phyloP scores from a whole-genome alignment of 2,329 filamentous ascomycete genomes.

The Dactylellina haptotyla region DNA sequence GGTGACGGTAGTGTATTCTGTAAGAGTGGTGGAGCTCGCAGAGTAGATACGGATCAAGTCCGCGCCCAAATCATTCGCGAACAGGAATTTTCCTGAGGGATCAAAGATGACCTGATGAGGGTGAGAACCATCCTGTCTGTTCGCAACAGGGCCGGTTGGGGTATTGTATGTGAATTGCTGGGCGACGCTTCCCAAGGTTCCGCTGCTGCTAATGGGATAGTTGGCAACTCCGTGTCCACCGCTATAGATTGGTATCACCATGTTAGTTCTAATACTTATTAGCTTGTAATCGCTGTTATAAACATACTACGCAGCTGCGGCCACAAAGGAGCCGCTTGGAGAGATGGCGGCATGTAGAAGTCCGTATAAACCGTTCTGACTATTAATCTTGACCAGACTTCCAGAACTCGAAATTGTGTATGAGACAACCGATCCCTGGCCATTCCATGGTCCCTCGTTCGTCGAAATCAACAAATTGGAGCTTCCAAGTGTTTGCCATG shows the following conservation, averaged over 20 bases:
- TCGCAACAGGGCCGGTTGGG: constrained; percentile 14
- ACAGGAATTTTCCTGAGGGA: constrained; percentile 70
- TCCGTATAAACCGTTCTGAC: constrained; percentile 30
- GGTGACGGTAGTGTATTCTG: constrained; percentile 64
- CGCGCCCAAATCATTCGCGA: constrained; percentile 74
- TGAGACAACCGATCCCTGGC: constrained; percentile 38
- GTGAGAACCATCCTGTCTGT: constrained; percentile 69
- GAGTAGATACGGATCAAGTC: constrained; percentile 71
- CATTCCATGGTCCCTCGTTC: constrained; percentile 40
- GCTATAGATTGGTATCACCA: constrained; percentile 3
- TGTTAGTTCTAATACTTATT: background rate
- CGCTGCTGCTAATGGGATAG: constrained; percentile 38
- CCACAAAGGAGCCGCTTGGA: constrained; percentile 28
- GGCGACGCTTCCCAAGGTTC: constrained; percentile 12
- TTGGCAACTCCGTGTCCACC: constrained; percentile 14
- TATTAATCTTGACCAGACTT: constrained; percentile 30
- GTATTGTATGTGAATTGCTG: constrained; percentile 35
- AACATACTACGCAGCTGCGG: constrained; percentile 45
- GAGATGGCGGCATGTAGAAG: constrained; percentile 34
- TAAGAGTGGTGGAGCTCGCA: constrained; percentile 61
- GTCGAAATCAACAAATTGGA: constrained; percentile 22
- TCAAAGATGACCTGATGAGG: constrained; percentile 73
- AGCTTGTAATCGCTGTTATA: background rate
- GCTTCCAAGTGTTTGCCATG: constrained; percentile 32
- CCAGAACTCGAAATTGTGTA: constrained; percentile 23